These are phyloP conservation scores for Candida schatavii DNA, from an alignment of 805 yeast species.

Conservation along the genomic window DNA sequence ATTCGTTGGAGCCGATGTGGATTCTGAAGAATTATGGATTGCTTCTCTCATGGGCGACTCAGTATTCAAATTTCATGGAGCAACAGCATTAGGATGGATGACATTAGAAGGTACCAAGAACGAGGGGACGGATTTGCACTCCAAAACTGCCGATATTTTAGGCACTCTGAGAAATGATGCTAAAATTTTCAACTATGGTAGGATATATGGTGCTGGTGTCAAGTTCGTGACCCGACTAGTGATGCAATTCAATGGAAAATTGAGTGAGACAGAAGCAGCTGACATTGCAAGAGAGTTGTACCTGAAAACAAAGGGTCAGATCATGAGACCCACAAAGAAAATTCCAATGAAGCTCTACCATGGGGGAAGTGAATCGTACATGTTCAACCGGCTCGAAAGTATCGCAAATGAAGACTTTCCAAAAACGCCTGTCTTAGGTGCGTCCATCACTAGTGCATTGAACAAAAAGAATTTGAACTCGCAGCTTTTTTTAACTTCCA, in stretches of 20 bases:
- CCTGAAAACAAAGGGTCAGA: slow-evolving; percentile 74
- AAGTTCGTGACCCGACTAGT: slow-evolving; percentile 83
- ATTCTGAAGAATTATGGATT: slow-evolving; percentile 97
- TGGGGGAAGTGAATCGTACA: slow-evolving; percentile 93
- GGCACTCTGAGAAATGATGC: slow-evolving; percentile 92
- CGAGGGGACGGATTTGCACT: slow-evolving; percentile 92
- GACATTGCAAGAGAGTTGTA: slow-evolving; percentile 66
- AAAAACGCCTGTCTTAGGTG: slow-evolving; percentile 87
- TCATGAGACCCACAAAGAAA: slow-evolving; percentile 12
- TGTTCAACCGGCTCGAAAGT: slow-evolving; percentile 83
- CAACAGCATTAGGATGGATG: slow-evolving; percentile 99
- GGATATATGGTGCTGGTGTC: slow-evolving; percentile 97
- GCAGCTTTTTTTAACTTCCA: slow-evolving; percentile 73
- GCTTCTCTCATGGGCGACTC: slow-evolving; percentile 95
- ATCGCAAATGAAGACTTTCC: slow-evolving; percentile 83
- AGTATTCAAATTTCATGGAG: slow-evolving; percentile 84
- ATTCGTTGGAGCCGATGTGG: slow-evolving; percentile 98
- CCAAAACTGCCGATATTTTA: slow-evolving; percentile 85
- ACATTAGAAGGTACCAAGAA: slow-evolving; percentile 91
- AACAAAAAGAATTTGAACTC: slow-evolving; percentile 60
- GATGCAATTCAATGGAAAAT: slow-evolving; percentile 73
- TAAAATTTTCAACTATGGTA: slow-evolving; percentile 91
- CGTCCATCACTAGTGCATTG: slow-evolving; percentile 87
- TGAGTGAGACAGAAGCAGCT: slow-evolving; percentile 66
- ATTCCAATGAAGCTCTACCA: slow-evolving; percentile 47